phyloP scores from a whole-genome alignment of 176 grass and related monocot genomes.

The Elymus sibiricus region DNA sequence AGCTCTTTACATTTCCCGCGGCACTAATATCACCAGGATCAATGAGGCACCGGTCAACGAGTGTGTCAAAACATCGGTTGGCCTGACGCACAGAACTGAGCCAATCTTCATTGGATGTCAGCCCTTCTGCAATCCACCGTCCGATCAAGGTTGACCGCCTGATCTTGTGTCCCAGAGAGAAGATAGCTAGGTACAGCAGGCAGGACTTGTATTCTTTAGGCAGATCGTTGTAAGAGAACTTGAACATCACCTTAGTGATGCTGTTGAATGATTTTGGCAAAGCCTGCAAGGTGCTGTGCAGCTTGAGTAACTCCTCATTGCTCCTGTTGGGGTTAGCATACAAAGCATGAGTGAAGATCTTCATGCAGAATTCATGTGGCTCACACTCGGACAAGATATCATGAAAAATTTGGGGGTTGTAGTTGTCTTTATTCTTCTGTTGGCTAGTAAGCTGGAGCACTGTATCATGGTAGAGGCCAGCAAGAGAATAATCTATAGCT shows the following conservation, averaged over 20 bases:
- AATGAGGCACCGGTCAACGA: neutral
- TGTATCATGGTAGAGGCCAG: neutral
- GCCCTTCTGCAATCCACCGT: neutral
- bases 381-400: neutral
- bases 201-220: neutral
- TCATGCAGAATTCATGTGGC: neutral
- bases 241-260: neutral
- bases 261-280: neutral
- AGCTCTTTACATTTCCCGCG: neutral
- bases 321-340: neutral
- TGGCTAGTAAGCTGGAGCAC: neutral
- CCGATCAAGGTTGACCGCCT: neutral
- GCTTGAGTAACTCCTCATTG: neutral
- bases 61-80: neutral
- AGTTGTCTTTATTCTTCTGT: neutral
- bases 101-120: neutral
- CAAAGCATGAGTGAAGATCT: neutral
- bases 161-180: neutral
- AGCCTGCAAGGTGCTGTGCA: neutral
- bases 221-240: neutral
- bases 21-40: neutral
- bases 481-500: constrained; percentile 1
- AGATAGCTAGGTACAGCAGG: constrained; percentile 7
- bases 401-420: neutral
- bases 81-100: neutral